phyloP scores from a whole-genome alignment of 2,329 filamentous ascomycete species.

The Capronia epimyces region DNA sequence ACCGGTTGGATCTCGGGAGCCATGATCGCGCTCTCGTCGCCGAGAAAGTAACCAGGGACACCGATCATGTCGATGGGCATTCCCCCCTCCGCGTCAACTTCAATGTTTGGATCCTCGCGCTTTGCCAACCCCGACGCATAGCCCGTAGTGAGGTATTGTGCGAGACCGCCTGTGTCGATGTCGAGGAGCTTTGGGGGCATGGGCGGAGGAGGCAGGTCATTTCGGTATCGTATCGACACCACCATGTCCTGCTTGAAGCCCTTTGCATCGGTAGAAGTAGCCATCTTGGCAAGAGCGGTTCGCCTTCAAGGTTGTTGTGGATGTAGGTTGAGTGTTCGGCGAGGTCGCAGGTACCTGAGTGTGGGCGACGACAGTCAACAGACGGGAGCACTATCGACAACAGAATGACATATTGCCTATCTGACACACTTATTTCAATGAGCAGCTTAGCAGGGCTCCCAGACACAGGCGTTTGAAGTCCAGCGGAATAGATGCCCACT shows the following conservation, averaged over 20 bases:
- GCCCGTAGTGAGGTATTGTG: slow-evolving; percentile 82
- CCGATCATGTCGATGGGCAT: slow-evolving; percentile 96
- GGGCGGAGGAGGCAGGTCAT: slow-evolving; percentile 88
- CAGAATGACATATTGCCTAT: not conserved
- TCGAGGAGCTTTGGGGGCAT: slow-evolving; percentile 95
- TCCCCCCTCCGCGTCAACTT: slow-evolving; percentile 93
- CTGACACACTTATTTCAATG: too few relatives aligned
- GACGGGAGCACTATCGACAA: not conserved
- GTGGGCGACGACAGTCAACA: not conserved
- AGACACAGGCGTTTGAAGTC: not conserved
- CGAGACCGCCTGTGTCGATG: slow-evolving; percentile 86
- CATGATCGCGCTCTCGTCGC: slow-evolving; percentile 88
- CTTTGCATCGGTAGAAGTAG: slow-evolving; percentile 22
- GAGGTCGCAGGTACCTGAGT: not conserved
- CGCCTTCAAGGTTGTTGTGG: not conserved
- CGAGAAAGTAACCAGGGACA: slow-evolving; percentile 89
- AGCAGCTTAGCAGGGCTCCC: not conserved
- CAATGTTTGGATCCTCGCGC: slow-evolving; percentile 91
- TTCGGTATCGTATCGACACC: slow-evolving; percentile 88
- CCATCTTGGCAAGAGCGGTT: slow-evolving; percentile 19
- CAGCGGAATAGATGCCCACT: not conserved
- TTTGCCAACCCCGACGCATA: slow-evolving; percentile 85
- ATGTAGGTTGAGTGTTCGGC: not conserved
- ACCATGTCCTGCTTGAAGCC: slow-evolving; percentile 89
- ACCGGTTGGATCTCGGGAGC: slow-evolving; percentile 64